A percentile compares a stretch with the other conserved stretches of the same genome.
phyloP scores from a whole-genome alignment of 345 rosid genomes.

The rapeseed (Brassica napus) region DNA sequence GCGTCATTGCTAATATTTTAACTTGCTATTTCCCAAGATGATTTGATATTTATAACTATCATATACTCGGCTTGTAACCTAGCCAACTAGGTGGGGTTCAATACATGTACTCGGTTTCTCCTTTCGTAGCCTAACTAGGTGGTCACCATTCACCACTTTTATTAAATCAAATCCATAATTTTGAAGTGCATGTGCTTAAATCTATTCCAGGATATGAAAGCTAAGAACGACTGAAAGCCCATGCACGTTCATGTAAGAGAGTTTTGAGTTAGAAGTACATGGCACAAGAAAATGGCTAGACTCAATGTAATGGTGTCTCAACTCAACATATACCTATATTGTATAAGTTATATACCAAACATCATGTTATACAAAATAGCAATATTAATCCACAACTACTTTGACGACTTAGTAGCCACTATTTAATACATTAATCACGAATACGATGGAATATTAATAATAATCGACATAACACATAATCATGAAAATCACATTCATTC shows the following conservation, averaged over 20 bases:
- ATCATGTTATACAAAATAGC: not conserved
- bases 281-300: conserved; percentile 5
- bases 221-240: not conserved
- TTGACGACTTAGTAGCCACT: conserved; percentile 30
- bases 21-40: not conserved
- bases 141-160: not conserved
- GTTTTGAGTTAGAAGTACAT: not conserved
- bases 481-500: conserved; percentile 42
- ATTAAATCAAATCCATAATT: not conserved
- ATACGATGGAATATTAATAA: conserved; percentile 7
- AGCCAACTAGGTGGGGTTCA: not conserved
- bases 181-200: not conserved
- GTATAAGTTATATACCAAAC: not conserved
- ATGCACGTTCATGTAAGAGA: not conserved
- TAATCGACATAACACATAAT: conserved; percentile 18
- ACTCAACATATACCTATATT: not conserved
- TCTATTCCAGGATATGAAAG: not conserved
- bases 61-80: not conserved
- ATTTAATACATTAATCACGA: conserved; percentile 11
- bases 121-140: not conserved
- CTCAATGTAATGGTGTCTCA: conserved; percentile 6
- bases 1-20: not conserved
- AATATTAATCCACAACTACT: not conserved
- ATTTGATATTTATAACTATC: not conserved
- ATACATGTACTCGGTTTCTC: not conserved